Evolutionary conservation across 179 eudicot genomes (phyloP), one percentile per base, ranked within the genome.

Genomic region (Carnegiea gigantea): DNA sequence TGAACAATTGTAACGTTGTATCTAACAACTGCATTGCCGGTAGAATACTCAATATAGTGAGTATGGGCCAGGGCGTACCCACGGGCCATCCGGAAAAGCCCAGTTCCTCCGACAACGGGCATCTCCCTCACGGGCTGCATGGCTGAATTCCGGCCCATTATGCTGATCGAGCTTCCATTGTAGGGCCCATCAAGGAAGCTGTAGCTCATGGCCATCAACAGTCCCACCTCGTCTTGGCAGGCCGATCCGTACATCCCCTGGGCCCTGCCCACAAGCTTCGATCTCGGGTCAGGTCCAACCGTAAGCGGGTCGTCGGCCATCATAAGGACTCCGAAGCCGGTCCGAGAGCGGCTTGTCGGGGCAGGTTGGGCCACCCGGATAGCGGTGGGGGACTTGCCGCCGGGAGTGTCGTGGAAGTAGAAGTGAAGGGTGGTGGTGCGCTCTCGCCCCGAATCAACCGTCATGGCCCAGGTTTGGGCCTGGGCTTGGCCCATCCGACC

Each of bases 181-280:
- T 90, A 91, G 1, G 74, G 72, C 2, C 94, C 91, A 33, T 91
- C 94, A 1, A 7, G 48, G 75, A 91, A 90, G 44, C 73, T 84
- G 73, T 86, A 90, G 77, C 87, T 90, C 73, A 91, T 1, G 67
- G 85, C 91, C 94, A 91, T 91, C 71, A 91, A 44, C 26, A 90
- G 80, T 26, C 87, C 86, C 9, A 87, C 0, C 15, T 87, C 90
- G 2, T 78, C 78, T 30, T 82, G 86, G n/a, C 86, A 85, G 57
- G 94, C 91, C 0, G 91, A 86, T 15, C 90, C 94, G 21, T 91
- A 91, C 0, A 91, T 73, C 3, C 92, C 92, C 67, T 88, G 90
- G n/a, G 92, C 94, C 59, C 92, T 86, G 28, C 94, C 94, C 67
- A 91, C 86, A 1, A 86, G 70, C 84, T 91, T 90, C 0, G 94